These are phyloP conservation scores for Pinus taeda DNA, from an alignment of 75 land plant species.

Conservation along the genomic window DNA sequence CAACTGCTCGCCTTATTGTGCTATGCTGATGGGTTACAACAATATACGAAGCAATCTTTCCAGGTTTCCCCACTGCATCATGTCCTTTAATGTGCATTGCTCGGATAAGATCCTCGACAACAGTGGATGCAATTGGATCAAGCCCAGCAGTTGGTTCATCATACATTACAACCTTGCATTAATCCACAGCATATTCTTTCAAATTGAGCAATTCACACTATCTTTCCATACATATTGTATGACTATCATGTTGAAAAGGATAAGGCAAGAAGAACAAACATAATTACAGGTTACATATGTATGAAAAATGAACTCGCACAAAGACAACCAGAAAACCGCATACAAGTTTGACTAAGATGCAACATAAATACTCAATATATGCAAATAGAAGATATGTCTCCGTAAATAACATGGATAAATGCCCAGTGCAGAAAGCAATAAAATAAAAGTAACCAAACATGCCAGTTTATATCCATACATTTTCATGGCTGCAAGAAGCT, in stretches of 20 bases:
- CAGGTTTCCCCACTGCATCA: conserved; percentile 75
- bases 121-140: conserved; percentile 98
- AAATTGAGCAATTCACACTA: too few species aligned
- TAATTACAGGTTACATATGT: neutral
- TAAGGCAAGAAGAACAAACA: neutral
- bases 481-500: too few species aligned
- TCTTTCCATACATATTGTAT: neutral
- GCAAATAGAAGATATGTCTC: neutral
- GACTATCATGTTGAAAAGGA: neutral
- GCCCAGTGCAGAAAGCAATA: neutral
- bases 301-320: neutral
- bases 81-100: conserved; percentile 82
- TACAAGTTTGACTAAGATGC: neutral
- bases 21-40: conserved; percentile 99
- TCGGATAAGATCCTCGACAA: conserved; percentile 96
- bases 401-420: neutral
- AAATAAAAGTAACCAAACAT: too few species aligned
- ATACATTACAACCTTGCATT: conserved; percentile 77
- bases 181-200: neutral
- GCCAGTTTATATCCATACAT: too few species aligned
- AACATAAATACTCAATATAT: neutral
- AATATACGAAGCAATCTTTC: conserved; percentile 88
- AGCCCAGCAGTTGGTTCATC: conserved; percentile 99
- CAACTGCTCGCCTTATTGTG: conserved; percentile 92
- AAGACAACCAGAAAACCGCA: neutral